These are phyloP conservation scores for Naganishia albida DNA, from an alignment of 1,284 basidiomycete genomes.

Conservation along the genomic window DNA sequence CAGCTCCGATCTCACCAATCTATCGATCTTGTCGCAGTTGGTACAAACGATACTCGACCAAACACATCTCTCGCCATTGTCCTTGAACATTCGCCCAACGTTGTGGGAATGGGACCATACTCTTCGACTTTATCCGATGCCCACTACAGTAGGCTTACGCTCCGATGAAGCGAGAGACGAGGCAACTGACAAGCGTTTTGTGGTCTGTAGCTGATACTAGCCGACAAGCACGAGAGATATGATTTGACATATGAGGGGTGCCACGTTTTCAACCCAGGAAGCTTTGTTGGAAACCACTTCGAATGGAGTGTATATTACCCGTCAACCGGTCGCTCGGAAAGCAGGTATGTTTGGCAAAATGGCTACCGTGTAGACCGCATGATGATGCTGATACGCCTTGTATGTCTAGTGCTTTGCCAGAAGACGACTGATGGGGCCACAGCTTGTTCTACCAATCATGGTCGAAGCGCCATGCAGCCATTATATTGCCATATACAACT, in stretches of 20 bases:
- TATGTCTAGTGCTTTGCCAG: slow-evolving; percentile 5
- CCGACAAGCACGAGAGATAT: slow-evolving; percentile 94
- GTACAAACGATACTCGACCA: slow-evolving; percentile 93
- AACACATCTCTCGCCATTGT: slow-evolving; percentile 82
- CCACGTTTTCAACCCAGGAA: slow-evolving; percentile 97
- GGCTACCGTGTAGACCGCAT: background rate
- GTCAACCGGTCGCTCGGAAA: slow-evolving; percentile 49
- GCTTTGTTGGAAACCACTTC: slow-evolving; percentile 75
- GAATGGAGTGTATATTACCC: slow-evolving; percentile 88
- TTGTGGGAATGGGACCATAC: slow-evolving; percentile 90
- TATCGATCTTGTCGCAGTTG: slow-evolving; percentile 60
- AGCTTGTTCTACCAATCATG: background rate
- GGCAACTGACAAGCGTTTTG: background rate
- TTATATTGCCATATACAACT: background rate
- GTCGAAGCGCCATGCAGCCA: too few relatives aligned
- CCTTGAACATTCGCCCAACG: slow-evolving; percentile 79
- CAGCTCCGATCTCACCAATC: background rate
- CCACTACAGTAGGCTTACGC: slow-evolving; percentile 69
- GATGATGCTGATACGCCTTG: background rate
- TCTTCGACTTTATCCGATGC: slow-evolving; percentile 89
- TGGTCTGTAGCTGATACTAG: slow-evolving; percentile 74
- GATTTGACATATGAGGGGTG: slow-evolving; percentile 97
- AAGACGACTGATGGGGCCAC: background rate
- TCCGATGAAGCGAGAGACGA: background rate
- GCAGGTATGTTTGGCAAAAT: slow-evolving; percentile 37